Evolutionary conservation across 2,329 filamentous ascomycete genomes (phyloP), one percentile per base, ranked within the genome.

Genomic region (Ceratocystis huliohia): DNA sequence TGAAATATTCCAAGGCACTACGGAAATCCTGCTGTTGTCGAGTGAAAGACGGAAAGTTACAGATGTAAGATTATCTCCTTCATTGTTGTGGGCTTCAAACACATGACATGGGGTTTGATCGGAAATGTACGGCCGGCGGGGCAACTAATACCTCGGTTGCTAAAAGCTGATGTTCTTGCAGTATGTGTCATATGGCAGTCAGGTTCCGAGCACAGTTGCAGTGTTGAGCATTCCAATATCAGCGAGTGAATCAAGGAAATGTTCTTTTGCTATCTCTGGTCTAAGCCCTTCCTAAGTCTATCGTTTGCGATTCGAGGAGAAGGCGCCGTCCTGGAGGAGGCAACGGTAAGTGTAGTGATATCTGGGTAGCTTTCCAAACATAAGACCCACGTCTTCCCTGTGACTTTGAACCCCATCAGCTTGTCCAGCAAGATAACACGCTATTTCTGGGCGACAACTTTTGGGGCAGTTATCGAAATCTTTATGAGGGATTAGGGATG

Each of bases 41-140:
- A 83, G 74, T 17, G 84, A 75, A 73, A 84, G 81, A 64, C 78
- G 78, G 68, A 81, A 79, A 15, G 84, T 72, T 2, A 81, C 82
- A 57, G 75, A 74, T 69, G 81, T 79, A 0, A 83, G 74, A 67
- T 83, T 80, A 63, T 76, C 8, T 75, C 74, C 67, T 76, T 76
- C 63, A 80, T 70, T 8, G 77, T 72, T 37, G 64, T 33, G 10
- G 37, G n/a, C 4, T 28, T 13, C n/a, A 73, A 33, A 33, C 30
- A 73, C 66, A 72, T 74, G 15, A 73, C 73, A 1, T 65, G 67
- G 2, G 70, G 70, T 71, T 22, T 70, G 67, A 30, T 74, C 69
- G 67, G 79, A 79, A 59, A 82, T 75, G 37, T 82, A 81, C 1
- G 76, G 76, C 1, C 80, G 77, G 69, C 77, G 1, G 76, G 74